Evolutionary conservation across 495 filamentous ascomycete species (phyloP), one percentile per base, ranked within the genome.

Genomic region (Melanomma pulvis-pyrius): DNA sequence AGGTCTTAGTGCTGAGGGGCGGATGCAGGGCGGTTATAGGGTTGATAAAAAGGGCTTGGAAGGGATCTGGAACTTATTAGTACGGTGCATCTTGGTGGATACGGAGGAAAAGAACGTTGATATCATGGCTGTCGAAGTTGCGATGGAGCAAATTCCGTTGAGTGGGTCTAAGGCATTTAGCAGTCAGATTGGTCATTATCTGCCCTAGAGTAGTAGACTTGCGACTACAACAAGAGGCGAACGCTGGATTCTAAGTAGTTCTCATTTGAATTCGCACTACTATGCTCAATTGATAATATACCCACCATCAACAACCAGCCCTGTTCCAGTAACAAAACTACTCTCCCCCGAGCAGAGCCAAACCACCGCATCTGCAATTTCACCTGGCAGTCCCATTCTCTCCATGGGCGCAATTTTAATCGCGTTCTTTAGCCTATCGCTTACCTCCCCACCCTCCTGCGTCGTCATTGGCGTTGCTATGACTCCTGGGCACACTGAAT

Each of bases 401-500:
- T 59, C 56, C 65, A 78, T 66, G 6, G 78, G 78, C 46, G 65
- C 65, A 15, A 76, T 78, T 3, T 73, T 71, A 25, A 79, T 74
- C 19, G 65, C 65, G 32, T 39, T 70, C 24, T 77, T 72, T 29
- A 82, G 63, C 32, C 32, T 25, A 22, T 56, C 61, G 12, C 51
- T 48, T 0, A 53, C 29, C 22, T 64, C 48, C 30, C 29, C 47
- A 19, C 30, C 21, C 21, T 30, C 29, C 11, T 17, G 0, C 17
- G 25, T 44, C 19, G 67, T 64, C 52, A 82, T 71, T 0, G 78
- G 76, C 9, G 79, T 80, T 4, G 39, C 70, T 13, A 81, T 73
- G 51, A 79, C 79, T 0, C 81, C 80, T 2, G 78, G 79, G 47
- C 80, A 83, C 21, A 82, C 76, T 0, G 79, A 79, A 65, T 83